A percentile compares a stretch with the other conserved stretches of the same genome.
Evolutionary conservation across 805 yeast genomes (phyloP).

Genomic region (Cephaloascus albidus): DNA sequence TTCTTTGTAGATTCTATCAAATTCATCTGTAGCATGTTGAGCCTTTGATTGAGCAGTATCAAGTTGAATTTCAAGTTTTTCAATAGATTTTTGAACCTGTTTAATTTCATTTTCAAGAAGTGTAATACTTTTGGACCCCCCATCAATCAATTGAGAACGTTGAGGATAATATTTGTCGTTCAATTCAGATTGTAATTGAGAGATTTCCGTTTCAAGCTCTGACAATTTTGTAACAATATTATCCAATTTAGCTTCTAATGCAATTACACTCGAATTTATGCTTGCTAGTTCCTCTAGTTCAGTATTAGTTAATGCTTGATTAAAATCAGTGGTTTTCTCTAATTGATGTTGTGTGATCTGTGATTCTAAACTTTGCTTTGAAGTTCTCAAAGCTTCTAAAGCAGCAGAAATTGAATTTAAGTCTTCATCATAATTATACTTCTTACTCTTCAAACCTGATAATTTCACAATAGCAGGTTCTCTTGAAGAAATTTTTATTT

Average conservation of each 20-base stretch:
- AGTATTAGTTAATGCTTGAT: constrained; percentile 35
- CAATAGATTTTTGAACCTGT: neutral
- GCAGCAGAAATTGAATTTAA: constrained; percentile 22
- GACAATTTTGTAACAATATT: constrained; percentile 27
- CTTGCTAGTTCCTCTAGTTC: constrained; percentile 35
- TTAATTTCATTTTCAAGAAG: neutral
- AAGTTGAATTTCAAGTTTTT: constrained; percentile 14
- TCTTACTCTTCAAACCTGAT: constrained; percentile 31
- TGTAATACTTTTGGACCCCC: neutral
- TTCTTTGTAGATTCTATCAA: constrained; percentile 18
- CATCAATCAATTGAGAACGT: constrained; percentile 22
- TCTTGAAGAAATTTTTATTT: constrained; percentile 26
- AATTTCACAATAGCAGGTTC: constrained; percentile 34
- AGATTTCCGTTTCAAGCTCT: constrained; percentile 35
- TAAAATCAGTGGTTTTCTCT: constrained; percentile 49
- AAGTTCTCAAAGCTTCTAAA: constrained; percentile 18
- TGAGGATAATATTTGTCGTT: constrained; percentile 50
- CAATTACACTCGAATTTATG: constrained; percentile 24
- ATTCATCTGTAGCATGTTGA: constrained; percentile 13
- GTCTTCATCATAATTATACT: constrained; percentile 34
- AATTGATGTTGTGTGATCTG: constrained; percentile 31
- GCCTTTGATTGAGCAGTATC: constrained; percentile 17
- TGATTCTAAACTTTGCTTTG: constrained; percentile 21
- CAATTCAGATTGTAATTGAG: constrained; percentile 44
- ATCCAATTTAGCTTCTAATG: constrained; percentile 29